phyloP scores from a whole-genome alignment of 495 filamentous ascomycete genomes.

The Cercophora sp. region DNA sequence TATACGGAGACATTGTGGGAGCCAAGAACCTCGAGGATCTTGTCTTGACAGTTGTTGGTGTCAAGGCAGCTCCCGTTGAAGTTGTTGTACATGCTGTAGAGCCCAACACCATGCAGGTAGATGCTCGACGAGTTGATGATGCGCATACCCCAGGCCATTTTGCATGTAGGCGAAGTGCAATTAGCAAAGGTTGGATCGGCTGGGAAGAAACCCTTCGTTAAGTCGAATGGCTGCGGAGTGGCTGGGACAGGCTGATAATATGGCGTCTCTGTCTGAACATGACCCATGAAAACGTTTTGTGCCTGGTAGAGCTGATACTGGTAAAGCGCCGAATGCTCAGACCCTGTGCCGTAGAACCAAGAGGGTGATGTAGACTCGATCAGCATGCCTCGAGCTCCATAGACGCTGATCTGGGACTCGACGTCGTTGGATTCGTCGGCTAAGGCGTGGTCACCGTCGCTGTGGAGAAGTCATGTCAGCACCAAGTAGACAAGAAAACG shows the following conservation, averaged over 20 bases:
- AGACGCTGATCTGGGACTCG: slow-evolving; percentile 73
- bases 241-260: slow-evolving; percentile 81
- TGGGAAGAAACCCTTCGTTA: background rate
- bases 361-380: slow-evolving; percentile 54
- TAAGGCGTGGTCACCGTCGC: slow-evolving; percentile 57
- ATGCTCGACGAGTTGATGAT: slow-evolving; percentile 44
- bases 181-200: slow-evolving; percentile 12
- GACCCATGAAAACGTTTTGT: slow-evolving; percentile 60
- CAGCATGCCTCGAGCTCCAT: slow-evolving; percentile 74
- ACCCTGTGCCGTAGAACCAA: slow-evolving; percentile 31
- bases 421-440: background rate
- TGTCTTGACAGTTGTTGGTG: slow-evolving; percentile 35
- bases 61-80: slow-evolving; percentile 40
- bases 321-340: slow-evolving; percentile 79
- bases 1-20: slow-evolving; percentile 19
- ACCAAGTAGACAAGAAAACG: too few species aligned
- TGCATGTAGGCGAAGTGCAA: background rate
- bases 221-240: slow-evolving; percentile 36
- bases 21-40: slow-evolving; percentile 25
- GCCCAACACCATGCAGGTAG: slow-evolving; percentile 48
- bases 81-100: slow-evolving; percentile 61
- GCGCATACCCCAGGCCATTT: slow-evolving; percentile 48
- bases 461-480: too few species aligned
- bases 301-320: slow-evolving; percentile 71
- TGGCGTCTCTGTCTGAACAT: slow-evolving; percentile 84